Evolutionary conservation across 805 yeast genomes (phyloP).

Genomic region (Teunomyces gatunensis): DNA sequence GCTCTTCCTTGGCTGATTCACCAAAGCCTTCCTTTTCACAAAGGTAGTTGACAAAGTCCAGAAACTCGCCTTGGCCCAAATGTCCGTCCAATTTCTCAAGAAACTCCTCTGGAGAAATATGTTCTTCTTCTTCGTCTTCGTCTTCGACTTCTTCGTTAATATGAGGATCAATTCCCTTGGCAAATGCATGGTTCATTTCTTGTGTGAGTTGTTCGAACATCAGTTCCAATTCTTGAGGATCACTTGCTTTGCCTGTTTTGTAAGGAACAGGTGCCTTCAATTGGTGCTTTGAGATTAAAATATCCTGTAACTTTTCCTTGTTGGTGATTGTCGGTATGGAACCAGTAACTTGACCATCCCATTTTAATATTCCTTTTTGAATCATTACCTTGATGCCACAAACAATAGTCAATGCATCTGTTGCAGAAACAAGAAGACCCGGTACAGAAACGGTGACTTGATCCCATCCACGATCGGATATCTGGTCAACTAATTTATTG

Average conservation of each 20-base stretch:
- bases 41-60: conserved; percentile 10
- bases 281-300: neutral
- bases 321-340: neutral
- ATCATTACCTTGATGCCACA: neutral
- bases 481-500: neutral
- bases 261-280: neutral
- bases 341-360: neutral
- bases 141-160: neutral
- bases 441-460: neutral
- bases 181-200: neutral
- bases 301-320: neutral
- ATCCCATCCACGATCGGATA: neutral
- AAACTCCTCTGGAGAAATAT: neutral
- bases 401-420: neutral
- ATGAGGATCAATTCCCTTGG: neutral
- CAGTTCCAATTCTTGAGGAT: neutral
- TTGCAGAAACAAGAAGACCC: neutral
- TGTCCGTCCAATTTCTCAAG: neutral
- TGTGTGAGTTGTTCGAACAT: neutral
- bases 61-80: conserved; percentile 4
- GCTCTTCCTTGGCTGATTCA: neutral
- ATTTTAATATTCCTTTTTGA: neutral
- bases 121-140: conserved; percentile 1
- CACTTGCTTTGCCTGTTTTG: neutral
- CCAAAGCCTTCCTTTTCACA: conserved; percentile 3